Evolutionary conservation across 768 basidiomycete genomes (phyloP), one percentile per base, ranked within the genome.

Genomic region (Rhizopogon salebrosus): DNA sequence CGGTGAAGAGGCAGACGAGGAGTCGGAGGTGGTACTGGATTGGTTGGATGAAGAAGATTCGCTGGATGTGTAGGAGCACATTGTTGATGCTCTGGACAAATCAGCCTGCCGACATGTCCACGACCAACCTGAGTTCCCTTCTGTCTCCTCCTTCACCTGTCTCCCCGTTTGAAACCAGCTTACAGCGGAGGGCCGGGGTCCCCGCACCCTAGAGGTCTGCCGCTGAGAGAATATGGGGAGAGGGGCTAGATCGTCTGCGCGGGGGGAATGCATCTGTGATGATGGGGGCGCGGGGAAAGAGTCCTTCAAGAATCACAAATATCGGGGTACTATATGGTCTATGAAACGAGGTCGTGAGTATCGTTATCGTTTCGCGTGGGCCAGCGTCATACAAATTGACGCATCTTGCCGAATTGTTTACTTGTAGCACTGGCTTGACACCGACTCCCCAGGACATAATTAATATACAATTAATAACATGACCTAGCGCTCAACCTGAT

Each of bases 111-210:
- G 48, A 27, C 54, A 29, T 27, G 34, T 3, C 60, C 62, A 70
- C 20, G 55, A 46, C 60, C 60, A 63, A n/a, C n/a, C n/a, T n/a
- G n/a, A n/a, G 6, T 9, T 26, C 31, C 4, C 31, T 20, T 29
- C 27, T 24, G 14, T 6, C n/a, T 53, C 52, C 23, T 51, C 52
- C 10, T 3, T 52, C 27, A 27, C 34, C 20, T 22, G 4, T 31
- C 27, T 31, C 6, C 6, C 42, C 29, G 23, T 26, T n/a, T 13
- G 27, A 1, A 31, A 43, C 60, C 60, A 64, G 56, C 66, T 67
- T 34, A 13, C 36, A 39, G 51, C 36, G 41, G 51, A 60, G 26
- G 67, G 68, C 45, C 67, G 67, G 18, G 68, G 67, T 22, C 67
- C 67, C 46, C 56, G 60, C 14, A 68, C 52, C 48, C 60, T 61